Base-by-base conservation (phyloP, 2,329 filamentous ascomycete genomes). In the Metarhizium humberi region DNA sequence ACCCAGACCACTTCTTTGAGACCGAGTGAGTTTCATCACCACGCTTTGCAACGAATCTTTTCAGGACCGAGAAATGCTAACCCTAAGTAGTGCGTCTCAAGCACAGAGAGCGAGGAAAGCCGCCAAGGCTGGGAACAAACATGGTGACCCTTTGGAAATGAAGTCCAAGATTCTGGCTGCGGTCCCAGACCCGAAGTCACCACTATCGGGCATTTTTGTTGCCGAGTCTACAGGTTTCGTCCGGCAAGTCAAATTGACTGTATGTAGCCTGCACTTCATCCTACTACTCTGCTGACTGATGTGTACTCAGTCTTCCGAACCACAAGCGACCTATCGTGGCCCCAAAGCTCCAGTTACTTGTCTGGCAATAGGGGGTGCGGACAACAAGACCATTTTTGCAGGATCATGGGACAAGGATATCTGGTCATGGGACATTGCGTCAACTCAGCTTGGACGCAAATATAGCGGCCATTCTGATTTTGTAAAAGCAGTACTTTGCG, bases 351-450 rank as follows among this genome's bases (percentile, higher is more conserved):
- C 94, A 1, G 76, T 96, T 10, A 92, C 90, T 10, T 88, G 87
- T 61, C 71, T 95, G 32, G 83, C 87, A 16, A 75, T 90, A 40
- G 85, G 81, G 48, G 79, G 83, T 14, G 68, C 75, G 4, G 73
- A 73, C 30, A 77, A 75, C 57, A 71, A 69, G 52, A 87, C 79
- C 1, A 67, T 96, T 11, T 96, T 90, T 69, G 90, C 90, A 29
- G 92, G 92, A 38, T 94, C 86, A 57, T 99, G 94, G 94, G 92
- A 99, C 73, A 96, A 95, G 73, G 80, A 83, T 20, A 80, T 97
- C 56, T 96, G 91, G 85, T 88, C 87, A 36, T 96, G 90, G 88
- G 79, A 88, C 63, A 73, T 86, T 36, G 73, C 78, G 18, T 82
- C 82, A 3, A 76, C 75, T 47, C 68, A 75, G 34, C 71, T 75